These are phyloP conservation scores for Flaveria linearis DNA, from an alignment of 129 eudicot species.

Conservation along the genomic window DNA sequence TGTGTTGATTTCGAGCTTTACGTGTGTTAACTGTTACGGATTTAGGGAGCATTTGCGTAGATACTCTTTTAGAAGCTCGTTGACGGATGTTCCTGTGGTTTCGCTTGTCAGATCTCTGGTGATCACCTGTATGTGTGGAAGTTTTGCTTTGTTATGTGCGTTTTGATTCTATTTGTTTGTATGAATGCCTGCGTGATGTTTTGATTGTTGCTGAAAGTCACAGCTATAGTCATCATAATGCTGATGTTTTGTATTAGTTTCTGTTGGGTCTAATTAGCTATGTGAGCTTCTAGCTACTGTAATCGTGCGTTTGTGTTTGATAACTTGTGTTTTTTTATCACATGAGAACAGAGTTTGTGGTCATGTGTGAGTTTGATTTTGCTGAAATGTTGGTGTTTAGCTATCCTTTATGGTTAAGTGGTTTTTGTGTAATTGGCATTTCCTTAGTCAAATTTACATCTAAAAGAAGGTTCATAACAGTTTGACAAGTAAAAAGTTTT, in stretches of 20 bases:
- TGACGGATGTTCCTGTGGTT: conserved; percentile 82
- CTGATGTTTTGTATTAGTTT: conserved; percentile 7
- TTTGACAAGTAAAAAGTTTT: conserved; percentile 18
- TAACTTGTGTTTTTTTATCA: neutral
- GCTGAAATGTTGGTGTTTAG: neutral
- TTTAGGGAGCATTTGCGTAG: conserved; percentile 63
- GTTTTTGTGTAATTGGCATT: neutral
- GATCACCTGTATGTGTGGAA: conserved; percentile 66
- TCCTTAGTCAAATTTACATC: neutral
- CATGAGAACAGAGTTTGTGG: conserved; percentile 5
- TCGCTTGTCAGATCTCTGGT: conserved; percentile 86
- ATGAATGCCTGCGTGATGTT: too few relatives aligned
- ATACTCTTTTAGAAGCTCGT: conserved; percentile 76
- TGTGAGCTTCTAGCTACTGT: conserved; percentile 31
- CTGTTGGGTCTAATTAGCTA: neutral
- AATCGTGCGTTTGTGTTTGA: neutral
- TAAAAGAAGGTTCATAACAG: conserved; percentile 10
- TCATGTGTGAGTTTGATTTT: conserved; percentile 1
- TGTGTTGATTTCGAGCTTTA: conserved; percentile 69
- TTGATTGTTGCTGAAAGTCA: conserved; percentile 3
- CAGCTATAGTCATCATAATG: neutral
- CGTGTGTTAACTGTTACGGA: conserved; percentile 71
- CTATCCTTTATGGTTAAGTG: neutral
- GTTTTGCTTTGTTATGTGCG: neutral
- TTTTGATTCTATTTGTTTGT: too few relatives aligned